Base-by-base conservation (phyloP, 257 asterid genomes). In the Agastache rugosa region DNA sequence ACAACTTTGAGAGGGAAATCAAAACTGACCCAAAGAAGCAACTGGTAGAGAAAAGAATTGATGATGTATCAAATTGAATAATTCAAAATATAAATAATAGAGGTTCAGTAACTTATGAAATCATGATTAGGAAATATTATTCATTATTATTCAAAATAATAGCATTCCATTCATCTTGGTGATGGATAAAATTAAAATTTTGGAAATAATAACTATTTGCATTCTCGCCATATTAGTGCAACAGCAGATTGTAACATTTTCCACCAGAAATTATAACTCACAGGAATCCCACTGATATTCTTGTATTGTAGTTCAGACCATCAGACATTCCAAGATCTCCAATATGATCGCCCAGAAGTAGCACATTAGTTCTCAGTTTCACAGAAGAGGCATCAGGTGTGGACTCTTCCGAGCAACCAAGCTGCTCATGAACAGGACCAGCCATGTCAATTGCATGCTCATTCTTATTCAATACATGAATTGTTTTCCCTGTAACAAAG, bases 301-400 rank as follows among this genome's bases (percentile, higher is more conserved):
- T 83, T 71, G 96, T 85, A 47, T 82, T 83, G 67, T 87, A 93
- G 78, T 87, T 87, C 82, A 93, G 81, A 78, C 98, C 97, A 71
- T 93, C 97, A 42, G 97, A 89, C 97, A 93, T 93, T 76, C 98
- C 96, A 82, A 93, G 85, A 83, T 93, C 97, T 74, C 98, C 98
- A 72, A 91, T 81, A 73, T 91, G 98, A 81, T 91, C 98, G 69
- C 97, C 98, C 42, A 93, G 91, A 69, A 93, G 97, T 72, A 93
- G 84, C 86, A 93, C 97, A 77, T 91, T 91, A 51, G 96, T 91
- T 82, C 97, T 91, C 86, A 69, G 63, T 85, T 79, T 87, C 76
- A 93, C 81, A 10, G 80, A 83, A 68, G 91, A 75, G 25, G 80
- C 54, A 70, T 91, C 96, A 15, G 87, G 78, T 20, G 69, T 27